Evolutionary conservation across 2,329 filamentous ascomycete genomes (phyloP), one percentile per base, ranked within the genome.

Genomic region (Dothideomycetidae sp.): DNA sequence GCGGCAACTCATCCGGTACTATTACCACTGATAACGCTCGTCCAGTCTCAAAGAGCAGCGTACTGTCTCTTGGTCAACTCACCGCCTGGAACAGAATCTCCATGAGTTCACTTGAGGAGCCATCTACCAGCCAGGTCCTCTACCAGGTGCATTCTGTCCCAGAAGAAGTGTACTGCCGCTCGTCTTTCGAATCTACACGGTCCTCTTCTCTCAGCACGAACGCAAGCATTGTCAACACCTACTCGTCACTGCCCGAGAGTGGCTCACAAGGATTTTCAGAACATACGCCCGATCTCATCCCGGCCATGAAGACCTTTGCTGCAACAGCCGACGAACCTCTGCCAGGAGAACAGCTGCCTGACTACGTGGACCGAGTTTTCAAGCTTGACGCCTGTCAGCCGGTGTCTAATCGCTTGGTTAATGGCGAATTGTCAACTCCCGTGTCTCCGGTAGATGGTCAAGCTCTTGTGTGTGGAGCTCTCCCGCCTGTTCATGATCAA

Each of bases 41-140:
- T 13, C 35, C 35, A 30, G 17, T 4, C 10, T 37, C 35, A 31
- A 26, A 18, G 9, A 29, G 28, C 14, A 37, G 35, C 17, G 35
- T 37, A n/a, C 35, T 37, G 7, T 37, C 35, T 11, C 35, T 37
- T 7, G 18, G 28, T 11, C 21, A 26, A 2, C 13, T 37, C 11
- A 30, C 35, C 2, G 35, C 35, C 11, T 37, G 35, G 35, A 37
- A 37, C 14, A 12, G 35, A 10, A 37, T 29, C 11, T 37, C 35
- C 9, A 37, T 37, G 35, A 15, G 30, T 16, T 37, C 35, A 4
- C 30, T 29, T 17, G 23, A 14, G 9, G 35, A 37, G 9, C n/a
- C 12, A 5, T 5, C 10, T 13, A 12, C 18, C 28, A 5, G 5
- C 16, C 13, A 37, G 26, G 10, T 37, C 14, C 13, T 30, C 15